phyloP scores from a whole-genome alignment of 2,329 filamentous ascomycete species.

The Cercospora brassicicola region DNA sequence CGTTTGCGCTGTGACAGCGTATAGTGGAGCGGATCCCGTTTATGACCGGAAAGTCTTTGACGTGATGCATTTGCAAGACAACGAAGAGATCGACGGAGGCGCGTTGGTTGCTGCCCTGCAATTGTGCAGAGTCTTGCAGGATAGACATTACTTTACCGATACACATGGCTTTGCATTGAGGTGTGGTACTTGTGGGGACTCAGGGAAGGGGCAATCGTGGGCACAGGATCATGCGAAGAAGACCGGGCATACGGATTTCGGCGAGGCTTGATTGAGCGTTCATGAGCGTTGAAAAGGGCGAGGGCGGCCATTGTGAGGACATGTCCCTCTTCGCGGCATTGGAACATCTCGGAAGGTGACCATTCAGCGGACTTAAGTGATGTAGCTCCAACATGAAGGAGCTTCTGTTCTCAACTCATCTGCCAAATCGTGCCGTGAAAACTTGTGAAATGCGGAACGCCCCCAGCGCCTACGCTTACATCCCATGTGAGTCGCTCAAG shows the following conservation, averaged over 20 bases:
- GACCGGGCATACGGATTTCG: conserved; percentile 61
- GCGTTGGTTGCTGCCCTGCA: conserved; percentile 60
- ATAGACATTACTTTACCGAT: conserved; percentile 83
- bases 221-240: conserved; percentile 62
- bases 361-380: not conserved
- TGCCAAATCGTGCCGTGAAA: not conserved
- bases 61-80: conserved; percentile 37
- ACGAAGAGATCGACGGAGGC: conserved; percentile 50
- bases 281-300: not conserved
- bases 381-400: not conserved
- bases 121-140: conserved; percentile 60
- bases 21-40: conserved; percentile 64
- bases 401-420: not conserved
- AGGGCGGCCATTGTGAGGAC: not conserved
- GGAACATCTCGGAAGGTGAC: not conserved
- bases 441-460: not conserved
- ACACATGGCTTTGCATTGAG: conserved; percentile 75
- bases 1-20: conserved; percentile 73
- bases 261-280: conserved; percentile 35
- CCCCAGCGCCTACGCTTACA: conserved; percentile 16
- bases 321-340: not conserved
- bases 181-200: conserved; percentile 72
- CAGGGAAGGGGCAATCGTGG: conserved; percentile 65
- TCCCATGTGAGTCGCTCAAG: not conserved
- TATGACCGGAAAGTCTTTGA: conserved; percentile 78